phyloP scores from a whole-genome alignment of 2,329 filamentous ascomycete genomes.

The Diaporthe eres region DNA sequence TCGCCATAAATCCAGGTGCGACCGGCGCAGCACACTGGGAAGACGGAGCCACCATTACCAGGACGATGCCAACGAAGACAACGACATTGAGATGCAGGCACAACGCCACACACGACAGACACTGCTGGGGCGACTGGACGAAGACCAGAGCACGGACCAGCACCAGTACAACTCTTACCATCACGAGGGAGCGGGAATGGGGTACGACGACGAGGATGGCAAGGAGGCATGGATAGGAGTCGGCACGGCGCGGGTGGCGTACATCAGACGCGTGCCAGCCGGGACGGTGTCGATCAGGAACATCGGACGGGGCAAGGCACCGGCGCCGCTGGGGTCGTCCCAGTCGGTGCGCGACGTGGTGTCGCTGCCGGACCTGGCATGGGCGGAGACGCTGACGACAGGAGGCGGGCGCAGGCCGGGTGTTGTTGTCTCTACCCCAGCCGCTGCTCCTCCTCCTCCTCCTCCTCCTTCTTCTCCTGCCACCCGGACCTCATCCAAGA shows the following conservation, averaged over 20 bases:
- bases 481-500: background rate
- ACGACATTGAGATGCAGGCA: constrained; percentile 24
- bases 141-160: background rate
- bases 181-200: constrained; percentile 2
- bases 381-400: constrained; percentile 33
- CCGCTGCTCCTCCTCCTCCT: background rate
- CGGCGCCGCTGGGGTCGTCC: background rate
- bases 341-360: constrained; percentile 28
- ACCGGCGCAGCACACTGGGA: background rate
- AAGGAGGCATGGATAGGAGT: background rate
- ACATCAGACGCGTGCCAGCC: constrained; percentile 6
- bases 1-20: background rate
- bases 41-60: background rate
- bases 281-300: constrained; percentile 29
- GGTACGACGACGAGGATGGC: constrained; percentile 8
- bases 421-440: background rate
- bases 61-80: background rate
- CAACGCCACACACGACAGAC: background rate
- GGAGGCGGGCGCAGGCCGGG: constrained; percentile 28
- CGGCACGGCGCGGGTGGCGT: constrained; percentile 16
- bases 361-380: constrained; percentile 33
- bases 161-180: background rate
- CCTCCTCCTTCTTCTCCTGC: background rate
- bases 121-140: background rate
- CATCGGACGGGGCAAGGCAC: constrained; percentile 16